Base-by-base conservation (phyloP, 495 filamentous ascomycete genomes). In the Aspergillus sclerotioniger region DNA sequence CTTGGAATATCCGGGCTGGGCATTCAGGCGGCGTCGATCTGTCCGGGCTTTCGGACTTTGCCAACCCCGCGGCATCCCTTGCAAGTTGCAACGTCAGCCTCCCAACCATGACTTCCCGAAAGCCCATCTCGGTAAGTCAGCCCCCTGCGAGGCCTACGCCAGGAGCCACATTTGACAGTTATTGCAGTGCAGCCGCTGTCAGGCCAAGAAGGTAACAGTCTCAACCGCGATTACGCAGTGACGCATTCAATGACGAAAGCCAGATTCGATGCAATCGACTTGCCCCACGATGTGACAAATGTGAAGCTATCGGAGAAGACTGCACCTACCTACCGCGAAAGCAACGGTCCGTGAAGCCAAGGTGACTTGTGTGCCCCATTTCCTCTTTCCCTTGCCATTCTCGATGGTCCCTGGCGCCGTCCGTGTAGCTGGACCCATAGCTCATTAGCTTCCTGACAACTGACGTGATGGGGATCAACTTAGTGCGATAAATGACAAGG, bases 221-320 rank as follows among this genome's bases (percentile, higher is more conserved):
- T 21, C 20, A 10, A 10, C 13, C 44, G 8, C n/a, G 19, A 8
- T 13, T 10, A n/a, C 16, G 8, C 3, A 17, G 25, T 46, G 44
- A 21, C n/a, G 25, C 25, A 10, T 19, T 16, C n/a, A 3, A 17
- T 46, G 44, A 20, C 16, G 16, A 46, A 45, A 16, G 16, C 17
- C 39, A 67, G 64, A 67, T 63, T 53, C 61, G 61, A 31, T 67
- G 64, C 53, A 62, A 67, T 46, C 49, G 61, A 47, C 55, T 48
- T 29, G 31, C 56, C n/a, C 64, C 64, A 1, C 47, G 53, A 48
- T 67, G 64, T 45, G 58, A 67, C 50, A 67, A 61, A 53, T 67
- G 64, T 39, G 33, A 57, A 50, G 39, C 61, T 8, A 39, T 41
- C 8, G 58, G 54, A 8, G 58, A 44, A 3, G 35, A 63, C 17